Conservation (phyloP, 371 early-diverging fungal genomes). For the Lichtheimia hyalospora region DNA sequence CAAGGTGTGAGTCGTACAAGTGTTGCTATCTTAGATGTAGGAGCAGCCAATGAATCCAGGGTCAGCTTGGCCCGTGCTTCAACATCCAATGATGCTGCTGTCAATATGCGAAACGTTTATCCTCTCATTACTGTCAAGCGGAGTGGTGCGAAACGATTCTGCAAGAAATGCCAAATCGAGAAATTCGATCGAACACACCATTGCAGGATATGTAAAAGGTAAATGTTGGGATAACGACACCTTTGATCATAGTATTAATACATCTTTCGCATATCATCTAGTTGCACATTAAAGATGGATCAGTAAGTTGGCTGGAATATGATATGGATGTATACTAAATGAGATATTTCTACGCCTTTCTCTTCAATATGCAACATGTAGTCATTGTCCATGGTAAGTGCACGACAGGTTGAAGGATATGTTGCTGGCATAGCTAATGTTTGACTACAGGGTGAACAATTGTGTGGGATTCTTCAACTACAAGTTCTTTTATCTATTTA, state of each 20-base stretch:
- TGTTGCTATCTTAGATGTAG: conserved; percentile 22
- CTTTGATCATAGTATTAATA: neutral
- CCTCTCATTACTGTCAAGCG: conserved; percentile 50
- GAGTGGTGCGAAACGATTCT: conserved; percentile 56
- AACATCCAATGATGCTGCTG: conserved; percentile 6
- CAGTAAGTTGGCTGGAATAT: conserved; percentile 50
- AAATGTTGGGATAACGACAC: neutral
- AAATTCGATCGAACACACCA: conserved; percentile 71
- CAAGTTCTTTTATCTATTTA: conserved; percentile 69
- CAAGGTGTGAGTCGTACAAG: conserved; percentile 1
- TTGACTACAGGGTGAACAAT: conserved; percentile 56
- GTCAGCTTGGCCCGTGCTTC: conserved; percentile 16
- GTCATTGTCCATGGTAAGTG: conserved; percentile 60
- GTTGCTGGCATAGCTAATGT: neutral
- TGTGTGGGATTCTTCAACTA: conserved; percentile 73
- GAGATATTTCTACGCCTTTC: neutral
- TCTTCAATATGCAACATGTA: conserved; percentile 5
- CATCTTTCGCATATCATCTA: conserved; percentile 1
- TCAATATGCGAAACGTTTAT: conserved; percentile 8
- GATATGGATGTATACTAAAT: neutral
- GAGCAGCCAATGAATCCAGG: conserved; percentile 16
- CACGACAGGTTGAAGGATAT: neutral
- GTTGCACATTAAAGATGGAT: conserved; percentile 70
- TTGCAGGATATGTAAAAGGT: conserved; percentile 58
- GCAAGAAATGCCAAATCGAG: conserved; percentile 61